A percentile compares a stretch with the other conserved stretches of the same genome.
These are phyloP conservation scores for Chalciporus pseudorubinellus DNA, from an alignment of 768 basidiomycete genomes.

Conservation along the genomic window DNA sequence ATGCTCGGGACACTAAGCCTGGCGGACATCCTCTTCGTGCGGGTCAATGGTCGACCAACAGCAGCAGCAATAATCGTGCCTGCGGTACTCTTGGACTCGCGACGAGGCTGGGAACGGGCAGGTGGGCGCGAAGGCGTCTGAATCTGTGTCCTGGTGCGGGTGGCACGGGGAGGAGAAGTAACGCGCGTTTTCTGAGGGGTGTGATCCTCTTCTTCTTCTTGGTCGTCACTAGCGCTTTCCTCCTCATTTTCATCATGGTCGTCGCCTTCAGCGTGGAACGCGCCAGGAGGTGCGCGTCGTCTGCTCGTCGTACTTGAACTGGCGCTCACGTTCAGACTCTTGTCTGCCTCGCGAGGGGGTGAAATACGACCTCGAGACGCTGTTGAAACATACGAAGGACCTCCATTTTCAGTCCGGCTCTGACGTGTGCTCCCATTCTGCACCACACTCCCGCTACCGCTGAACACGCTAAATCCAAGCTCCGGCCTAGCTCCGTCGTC, in stretches of 20 bases:
- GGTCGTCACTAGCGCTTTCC: conserved; percentile 30
- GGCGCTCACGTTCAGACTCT: conserved; percentile 11
- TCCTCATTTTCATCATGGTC: conserved; percentile 20
- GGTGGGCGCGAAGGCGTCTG: conserved; percentile 16
- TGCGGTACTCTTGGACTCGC: conserved; percentile 2
- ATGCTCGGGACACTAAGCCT: conserved; percentile 13
- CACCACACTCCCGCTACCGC: neutral
- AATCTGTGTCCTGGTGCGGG: conserved; percentile 8
- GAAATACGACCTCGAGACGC: conserved; percentile 10
- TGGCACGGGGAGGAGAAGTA: conserved; percentile 12
- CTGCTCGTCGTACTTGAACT: conserved; percentile 12
- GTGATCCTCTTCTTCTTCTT: conserved; percentile 10
- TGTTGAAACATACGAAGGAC: conserved; percentile 1
- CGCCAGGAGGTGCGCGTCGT: conserved; percentile 43
- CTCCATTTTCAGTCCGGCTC: neutral
- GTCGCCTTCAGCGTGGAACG: conserved; percentile 45
- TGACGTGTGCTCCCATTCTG: neutral
- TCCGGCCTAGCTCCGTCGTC: neutral
- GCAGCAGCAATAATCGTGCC: neutral
- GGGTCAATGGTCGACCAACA: neutral
- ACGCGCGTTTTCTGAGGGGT: conserved; percentile 5
- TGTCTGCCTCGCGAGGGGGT: conserved; percentile 10
- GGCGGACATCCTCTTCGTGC: conserved; percentile 7
- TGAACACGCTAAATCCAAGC: conserved; percentile 24
- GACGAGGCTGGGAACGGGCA: conserved; percentile 10